These are phyloP conservation scores for Aphanomyces invadans DNA, from an alignment of 352 stramenopile species.

Conservation along the genomic window DNA sequence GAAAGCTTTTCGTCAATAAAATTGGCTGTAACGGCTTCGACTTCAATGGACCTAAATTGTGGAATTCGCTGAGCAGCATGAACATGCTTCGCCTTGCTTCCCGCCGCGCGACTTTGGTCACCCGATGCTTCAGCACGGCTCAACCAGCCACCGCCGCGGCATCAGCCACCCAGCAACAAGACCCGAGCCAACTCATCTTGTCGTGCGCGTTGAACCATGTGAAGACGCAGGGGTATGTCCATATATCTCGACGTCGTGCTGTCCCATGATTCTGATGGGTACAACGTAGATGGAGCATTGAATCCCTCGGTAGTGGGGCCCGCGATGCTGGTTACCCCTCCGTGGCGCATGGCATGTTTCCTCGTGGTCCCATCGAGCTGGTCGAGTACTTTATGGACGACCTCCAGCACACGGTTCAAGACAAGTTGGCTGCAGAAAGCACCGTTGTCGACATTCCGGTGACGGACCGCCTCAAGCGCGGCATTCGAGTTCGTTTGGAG, in stretches of 20 bases:
- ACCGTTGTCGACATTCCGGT: conserved; percentile 47
- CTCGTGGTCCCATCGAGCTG: conserved; percentile 63
- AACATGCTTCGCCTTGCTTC: background rate
- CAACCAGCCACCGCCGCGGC: background rate
- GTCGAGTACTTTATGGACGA: conserved; percentile 82
- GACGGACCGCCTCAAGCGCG: conserved; percentile 77
- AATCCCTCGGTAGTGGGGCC: conserved; percentile 61
- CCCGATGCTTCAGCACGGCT: background rate
- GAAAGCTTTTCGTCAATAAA: background rate
- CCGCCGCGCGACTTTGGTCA: background rate
- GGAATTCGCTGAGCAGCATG: background rate
- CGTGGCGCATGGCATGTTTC: conserved; percentile 76
- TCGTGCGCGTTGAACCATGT: conserved; percentile 8
- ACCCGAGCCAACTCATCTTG: conserved; percentile 21
- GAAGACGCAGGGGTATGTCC: conserved; percentile 5
- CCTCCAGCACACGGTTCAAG: conserved; percentile 33
- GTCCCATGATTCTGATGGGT: too few relatives aligned
- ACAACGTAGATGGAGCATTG: conserved; percentile 69
- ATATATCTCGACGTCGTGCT: too few relatives aligned
- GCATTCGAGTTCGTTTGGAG: conserved; percentile 57
- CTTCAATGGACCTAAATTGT: background rate
- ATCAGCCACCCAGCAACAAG: conserved; percentile 1
- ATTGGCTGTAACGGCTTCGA: background rate
- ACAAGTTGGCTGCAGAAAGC: conserved; percentile 51
- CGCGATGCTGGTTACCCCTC: conserved; percentile 62